phyloP scores from a whole-genome alignment of 768 basidiomycete species.

The Lentinula aciculospora region DNA sequence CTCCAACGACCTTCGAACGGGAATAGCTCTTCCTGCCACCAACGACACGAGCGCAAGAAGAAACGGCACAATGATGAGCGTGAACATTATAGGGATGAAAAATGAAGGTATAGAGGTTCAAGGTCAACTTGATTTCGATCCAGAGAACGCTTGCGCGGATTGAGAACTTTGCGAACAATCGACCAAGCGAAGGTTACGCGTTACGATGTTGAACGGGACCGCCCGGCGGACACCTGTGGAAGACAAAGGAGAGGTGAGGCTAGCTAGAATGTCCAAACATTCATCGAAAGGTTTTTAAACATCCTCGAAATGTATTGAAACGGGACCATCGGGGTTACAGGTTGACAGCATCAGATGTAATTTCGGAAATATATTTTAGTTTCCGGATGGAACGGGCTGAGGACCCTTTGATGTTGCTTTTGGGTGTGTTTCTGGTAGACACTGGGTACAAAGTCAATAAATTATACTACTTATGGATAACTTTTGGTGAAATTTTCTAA shows the following conservation, averaged over 20 bases:
- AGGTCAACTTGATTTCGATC: constrained; percentile 6
- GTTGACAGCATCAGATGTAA: background rate
- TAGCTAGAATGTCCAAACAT: background rate
- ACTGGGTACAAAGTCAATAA: too few relatives aligned
- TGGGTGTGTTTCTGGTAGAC: too few relatives aligned
- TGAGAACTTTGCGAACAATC: background rate
- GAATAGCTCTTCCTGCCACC: background rate
- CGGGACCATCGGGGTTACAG: background rate
- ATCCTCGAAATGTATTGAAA: background rate
- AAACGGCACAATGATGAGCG: background rate
- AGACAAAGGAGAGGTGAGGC: background rate
- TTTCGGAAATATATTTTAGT: too few relatives aligned
- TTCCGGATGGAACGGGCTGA: too few relatives aligned
- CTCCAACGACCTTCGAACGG: background rate
- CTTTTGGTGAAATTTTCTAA: too few relatives aligned
- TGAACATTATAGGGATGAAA: background rate
- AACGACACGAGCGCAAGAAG: background rate
- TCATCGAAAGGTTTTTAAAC: background rate
- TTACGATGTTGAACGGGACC: constrained; percentile 4
- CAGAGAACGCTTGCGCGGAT: background rate
- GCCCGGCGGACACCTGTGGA: constrained; percentile 3
- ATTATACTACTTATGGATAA: too few relatives aligned
- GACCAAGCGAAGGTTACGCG: constrained; percentile 1
- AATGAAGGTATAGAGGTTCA: background rate
- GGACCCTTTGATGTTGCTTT: too few relatives aligned